Conservation (phyloP, 2,329 filamentous ascomycete species). For the Helotiales sp. region DNA sequence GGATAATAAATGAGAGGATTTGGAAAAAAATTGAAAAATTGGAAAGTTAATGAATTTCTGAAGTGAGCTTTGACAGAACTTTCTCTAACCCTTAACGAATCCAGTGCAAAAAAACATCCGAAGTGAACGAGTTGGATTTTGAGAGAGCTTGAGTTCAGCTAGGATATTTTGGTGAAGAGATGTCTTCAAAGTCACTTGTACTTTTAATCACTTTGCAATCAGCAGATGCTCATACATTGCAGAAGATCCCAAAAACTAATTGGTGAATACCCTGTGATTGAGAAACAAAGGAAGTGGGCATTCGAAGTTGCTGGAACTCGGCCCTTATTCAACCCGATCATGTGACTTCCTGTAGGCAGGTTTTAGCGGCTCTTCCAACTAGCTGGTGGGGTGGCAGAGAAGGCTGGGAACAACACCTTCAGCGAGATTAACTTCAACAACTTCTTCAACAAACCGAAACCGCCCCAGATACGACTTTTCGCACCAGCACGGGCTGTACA, state of each 20-base stretch:
- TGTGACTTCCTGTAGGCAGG: not conserved
- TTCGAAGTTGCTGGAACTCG: not conserved
- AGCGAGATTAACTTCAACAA: slow-evolving; percentile 29
- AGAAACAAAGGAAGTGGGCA: not conserved
- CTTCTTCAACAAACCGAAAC: slow-evolving; percentile 29
- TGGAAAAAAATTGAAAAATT: too few species aligned
- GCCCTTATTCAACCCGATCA: not conserved
- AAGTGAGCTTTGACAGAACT: too few species aligned
- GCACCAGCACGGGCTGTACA: slow-evolving; percentile 38
- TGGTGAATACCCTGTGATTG: not conserved
- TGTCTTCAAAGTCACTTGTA: not conserved
- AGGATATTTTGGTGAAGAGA: not conserved
- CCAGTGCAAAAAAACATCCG: not conserved
- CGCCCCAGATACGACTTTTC: slow-evolving; percentile 23
- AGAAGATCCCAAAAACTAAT: not conserved
- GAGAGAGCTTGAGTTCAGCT: not conserved
- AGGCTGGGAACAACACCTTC: slow-evolving; percentile 30
- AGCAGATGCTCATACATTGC: not conserved
- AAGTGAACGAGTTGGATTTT: not conserved
- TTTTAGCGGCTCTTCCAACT: slow-evolving; percentile 2
- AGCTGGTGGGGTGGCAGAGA: slow-evolving; percentile 23
- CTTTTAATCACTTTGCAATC: too few species aligned
- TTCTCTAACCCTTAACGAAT: too few species aligned
- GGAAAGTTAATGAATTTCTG: too few species aligned
- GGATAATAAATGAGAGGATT: too few species aligned